Evolutionary conservation across 1,284 basidiomycete genomes (phyloP), one percentile per base, ranked within the genome.

Genomic region (Heterobasidion occidentale): DNA sequence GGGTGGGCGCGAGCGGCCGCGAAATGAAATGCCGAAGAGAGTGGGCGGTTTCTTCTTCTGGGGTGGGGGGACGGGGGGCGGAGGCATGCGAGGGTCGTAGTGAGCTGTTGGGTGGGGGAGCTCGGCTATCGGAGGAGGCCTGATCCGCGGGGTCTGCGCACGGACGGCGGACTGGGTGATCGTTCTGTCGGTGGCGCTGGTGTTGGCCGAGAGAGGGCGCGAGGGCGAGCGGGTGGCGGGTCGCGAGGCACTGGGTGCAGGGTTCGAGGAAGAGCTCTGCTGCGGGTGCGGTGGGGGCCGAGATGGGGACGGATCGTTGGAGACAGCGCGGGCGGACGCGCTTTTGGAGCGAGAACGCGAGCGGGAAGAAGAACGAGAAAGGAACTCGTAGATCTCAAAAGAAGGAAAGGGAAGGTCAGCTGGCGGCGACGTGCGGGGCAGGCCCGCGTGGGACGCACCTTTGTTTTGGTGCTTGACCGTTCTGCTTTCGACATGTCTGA

Each of bases 171-270:
- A 49, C 7, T 83, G 80, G 11, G 77, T 80, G 55, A 80, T 71
- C 19, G 84, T 84, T 12, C 77, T 73, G 61, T 79, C 78, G 9
- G 53, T 54, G 2, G 78, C 76, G 15, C 79, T 79, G 1, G 83
- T 85, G 0, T 79, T 80, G 15, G 80, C 78, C 1, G 86, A 88
- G 36, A 88, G 67, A 4, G 86, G 85, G 7, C 86, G 77, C 17
- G 79, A 83, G 51, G 76, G 78, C 14, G 80, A 68, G 34, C 81
- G 76, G 1, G 76, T 70, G 33, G 72, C 60, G 0, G 81, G 79
- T 63, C 79, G 83, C 49, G 77, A 71, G 54, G 65, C 70, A 53
- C 15, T 61, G 17, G 35, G 59, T 7, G 61, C 56, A 12, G 63
- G 60, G 65, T 54, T 54, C 63, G 59, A 60, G 62, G 57, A 64